Percentiles rank a stretch among this genome's conserved stretches.
Evolutionary conservation across 139 green algal genomes (phyloP).

Genomic region (Zygnema circumcarinatum): DNA sequence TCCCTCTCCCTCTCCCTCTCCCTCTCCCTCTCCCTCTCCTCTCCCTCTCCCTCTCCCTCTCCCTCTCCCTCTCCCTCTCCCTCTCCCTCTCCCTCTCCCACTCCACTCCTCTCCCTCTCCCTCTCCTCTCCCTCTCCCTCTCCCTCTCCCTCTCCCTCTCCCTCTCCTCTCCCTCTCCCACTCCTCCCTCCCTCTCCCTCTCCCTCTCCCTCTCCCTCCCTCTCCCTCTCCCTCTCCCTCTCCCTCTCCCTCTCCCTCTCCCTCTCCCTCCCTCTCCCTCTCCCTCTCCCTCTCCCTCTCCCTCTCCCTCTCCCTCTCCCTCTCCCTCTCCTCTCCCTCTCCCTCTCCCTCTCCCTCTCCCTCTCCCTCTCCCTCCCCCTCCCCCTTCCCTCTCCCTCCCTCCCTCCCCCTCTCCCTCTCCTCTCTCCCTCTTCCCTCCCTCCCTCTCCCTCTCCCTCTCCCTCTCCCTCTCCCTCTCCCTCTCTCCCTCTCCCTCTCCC

Average conservation of each 20-base stretch:
- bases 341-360: no score
- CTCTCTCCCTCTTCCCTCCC: no score
- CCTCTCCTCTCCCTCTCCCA: neutral
- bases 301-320: no score
- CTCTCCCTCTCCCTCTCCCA: neutral
- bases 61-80: neutral
- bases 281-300: no score
- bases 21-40: neutral
- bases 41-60: conserved; percentile 6
- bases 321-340: no score
- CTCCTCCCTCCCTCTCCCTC: neutral
- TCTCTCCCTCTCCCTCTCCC: no score
- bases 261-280: no score
- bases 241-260: neutral
- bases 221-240: no score
- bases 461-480: no score
- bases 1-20: neutral
- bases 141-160: neutral
- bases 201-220: neutral
- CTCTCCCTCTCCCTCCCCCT: no score
- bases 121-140: neutral
- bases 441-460: no score
- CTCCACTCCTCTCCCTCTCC: neutral
- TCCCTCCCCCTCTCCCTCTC: no score
- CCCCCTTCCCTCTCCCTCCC: neutral